A percentile compares a stretch with the other conserved stretches of the same genome.
Conservation (phyloP, 176 grass and related monocot species). For the Tillandsia fasciculata region DNA sequence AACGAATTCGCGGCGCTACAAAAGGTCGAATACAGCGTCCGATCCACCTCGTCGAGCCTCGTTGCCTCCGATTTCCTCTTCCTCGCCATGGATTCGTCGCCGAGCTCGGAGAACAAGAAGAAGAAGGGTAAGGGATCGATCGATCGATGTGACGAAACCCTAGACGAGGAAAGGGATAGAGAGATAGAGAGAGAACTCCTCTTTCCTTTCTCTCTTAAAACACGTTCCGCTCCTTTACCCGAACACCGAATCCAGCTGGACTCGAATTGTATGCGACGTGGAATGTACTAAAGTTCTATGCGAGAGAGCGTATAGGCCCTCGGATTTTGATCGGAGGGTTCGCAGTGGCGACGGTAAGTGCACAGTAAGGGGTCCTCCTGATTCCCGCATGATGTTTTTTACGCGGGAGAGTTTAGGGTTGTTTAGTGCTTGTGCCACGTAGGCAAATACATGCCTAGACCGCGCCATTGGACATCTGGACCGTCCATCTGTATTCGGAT, state of each 20-base stretch:
- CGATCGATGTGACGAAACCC: slow-evolving; percentile 5
- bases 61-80: slow-evolving; percentile 66
- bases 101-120: not conserved
- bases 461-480: too few species aligned
- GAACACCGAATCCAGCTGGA: not conserved
- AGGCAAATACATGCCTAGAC: too few species aligned
- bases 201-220: not conserved
- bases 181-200: not conserved
- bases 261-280: too few species aligned
- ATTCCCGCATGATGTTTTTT: too few species aligned
- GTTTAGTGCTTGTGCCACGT: too few species aligned
- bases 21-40: slow-evolving; percentile 57
- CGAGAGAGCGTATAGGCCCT: too few species aligned
- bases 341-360: too few species aligned
- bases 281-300: too few species aligned
- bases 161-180: not conserved
- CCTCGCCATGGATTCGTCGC: slow-evolving; percentile 27
- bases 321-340: too few species aligned
- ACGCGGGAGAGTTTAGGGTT: too few species aligned
- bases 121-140: not conserved
- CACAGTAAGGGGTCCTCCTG: too few species aligned
- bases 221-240: not conserved
- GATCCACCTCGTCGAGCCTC: slow-evolving; percentile 65
- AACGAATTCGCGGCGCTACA: slow-evolving; percentile 56
- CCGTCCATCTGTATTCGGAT: too few species aligned